Percentiles rank a stretch among this genome's conserved stretches.
Conservation (phyloP, 1,139 yeast species). For the Nakaseomyces delphensis region DNA sequence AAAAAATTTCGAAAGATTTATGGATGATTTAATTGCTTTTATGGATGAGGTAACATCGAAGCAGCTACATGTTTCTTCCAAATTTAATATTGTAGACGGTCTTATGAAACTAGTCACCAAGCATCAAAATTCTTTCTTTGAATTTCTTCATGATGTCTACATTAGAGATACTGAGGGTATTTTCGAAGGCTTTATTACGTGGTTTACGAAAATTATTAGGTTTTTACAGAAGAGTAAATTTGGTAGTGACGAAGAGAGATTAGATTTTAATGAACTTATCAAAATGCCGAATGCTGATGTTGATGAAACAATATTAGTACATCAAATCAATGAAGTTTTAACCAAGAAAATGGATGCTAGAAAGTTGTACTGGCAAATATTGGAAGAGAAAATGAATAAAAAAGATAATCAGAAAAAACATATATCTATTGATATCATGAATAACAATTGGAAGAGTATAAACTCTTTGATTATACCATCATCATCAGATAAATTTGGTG, state of each 20-base stretch:
- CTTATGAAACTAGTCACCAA: constrained; percentile 56
- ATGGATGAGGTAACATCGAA: constrained; percentile 38
- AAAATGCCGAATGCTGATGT: constrained; percentile 20
- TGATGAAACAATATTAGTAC: constrained; percentile 33
- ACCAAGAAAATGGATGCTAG: constrained; percentile 39
- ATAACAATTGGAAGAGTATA: constrained; percentile 43
- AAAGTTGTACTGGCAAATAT: constrained; percentile 30
- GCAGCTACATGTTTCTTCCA: constrained; percentile 34
- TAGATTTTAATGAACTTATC: constrained; percentile 36
- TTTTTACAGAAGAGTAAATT: constrained; percentile 50
- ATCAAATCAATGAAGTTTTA: constrained; percentile 41
- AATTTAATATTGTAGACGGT: constrained; percentile 49
- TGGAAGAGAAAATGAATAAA: constrained; percentile 23
- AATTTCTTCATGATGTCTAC: constrained; percentile 70
- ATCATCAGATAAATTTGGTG: constrained; percentile 47
- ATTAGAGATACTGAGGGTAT: constrained; percentile 60
- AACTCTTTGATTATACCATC: constrained; percentile 39
- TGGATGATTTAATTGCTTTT: constrained; percentile 58
- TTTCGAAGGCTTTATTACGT: constrained; percentile 58
- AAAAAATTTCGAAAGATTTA: constrained; percentile 61
- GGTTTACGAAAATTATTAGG: constrained; percentile 60
- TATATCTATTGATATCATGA: constrained; percentile 22
- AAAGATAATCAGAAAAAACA: constrained; percentile 16
- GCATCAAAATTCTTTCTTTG: constrained; percentile 64
- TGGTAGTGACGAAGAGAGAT: constrained; percentile 29